Evolutionary conservation across 2,329 filamentous ascomycete species (phyloP), one percentile per base, ranked within the genome.

Genomic region (Fusarium sp.): DNA sequence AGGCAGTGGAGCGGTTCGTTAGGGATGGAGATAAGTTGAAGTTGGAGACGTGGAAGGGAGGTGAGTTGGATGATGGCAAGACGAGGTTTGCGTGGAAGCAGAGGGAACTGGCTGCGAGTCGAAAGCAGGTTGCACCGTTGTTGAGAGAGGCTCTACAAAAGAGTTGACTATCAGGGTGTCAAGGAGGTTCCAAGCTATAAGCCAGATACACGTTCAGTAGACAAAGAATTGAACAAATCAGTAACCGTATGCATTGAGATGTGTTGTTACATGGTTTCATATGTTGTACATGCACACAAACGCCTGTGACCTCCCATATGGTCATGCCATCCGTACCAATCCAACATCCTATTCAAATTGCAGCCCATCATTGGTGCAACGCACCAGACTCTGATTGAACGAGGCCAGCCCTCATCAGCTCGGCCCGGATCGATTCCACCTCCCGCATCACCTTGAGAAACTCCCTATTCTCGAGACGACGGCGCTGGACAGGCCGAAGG

Each of bases 101-200:
- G 83, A 85, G 87, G 23, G 87, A 88, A 70, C 77, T 92, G 48
- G 88, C 88, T 52, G 84, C 89, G 67, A 92, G 91, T 76, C 85
- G 92, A 74, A 93, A 93, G 82, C 91, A 94, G 81, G 87, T 96
- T 30, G 92, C 90, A 35, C 90, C 93, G 14, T 85, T 93, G 75
- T 77, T 93, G 78, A 88, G 91, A 67, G 88, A 92, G 73, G 87
- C 86, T 0, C 84, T 91, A 79, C 83, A 82, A 74, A 76, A 73
- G 68, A 75, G 63, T 20, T 77, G 67, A 76, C 70, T 74, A 20
- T 56, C 32, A 39, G 23, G 14, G 43, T 13, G 20, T 8, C 7
- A 10, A 23, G 37, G 16, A 23, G 37, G n/a, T n/a, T 65, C 54
- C 8, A 75, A 70, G 68, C 70, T 74, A n/a, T 74, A 58, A 35